Conservation (phyloP, 140 eudicot species). For the Cichorium intybus region DNA sequence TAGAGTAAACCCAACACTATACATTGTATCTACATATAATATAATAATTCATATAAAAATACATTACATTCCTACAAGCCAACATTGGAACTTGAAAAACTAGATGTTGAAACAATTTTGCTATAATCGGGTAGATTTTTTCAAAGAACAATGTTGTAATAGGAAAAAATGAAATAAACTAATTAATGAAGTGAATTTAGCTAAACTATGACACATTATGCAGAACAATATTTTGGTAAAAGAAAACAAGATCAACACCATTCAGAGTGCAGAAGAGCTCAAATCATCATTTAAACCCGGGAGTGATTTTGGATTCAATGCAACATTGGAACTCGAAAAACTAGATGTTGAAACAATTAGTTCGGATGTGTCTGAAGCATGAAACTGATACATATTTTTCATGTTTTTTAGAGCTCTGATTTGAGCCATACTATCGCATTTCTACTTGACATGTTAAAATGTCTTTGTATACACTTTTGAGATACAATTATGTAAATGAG, state of each 20-base stretch:
- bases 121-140: too few relatives aligned
- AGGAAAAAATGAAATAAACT: neutral
- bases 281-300: slow-evolving; percentile 67
- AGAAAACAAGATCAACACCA: slow-evolving; percentile 74
- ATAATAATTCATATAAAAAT: too few relatives aligned
- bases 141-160: too few relatives aligned
- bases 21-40: too few relatives aligned
- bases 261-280: slow-evolving; percentile 71
- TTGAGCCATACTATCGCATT: neutral
- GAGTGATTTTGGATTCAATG: slow-evolving; percentile 80
- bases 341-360: slow-evolving; percentile 28
- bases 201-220: neutral
- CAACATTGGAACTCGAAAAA: slow-evolving; percentile 65
- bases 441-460: neutral
- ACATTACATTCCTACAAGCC: too few relatives aligned
- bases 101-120: too few relatives aligned
- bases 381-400: neutral
- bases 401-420: neutral
- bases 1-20: too few relatives aligned
- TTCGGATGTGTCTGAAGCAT: slow-evolving; percentile 24
- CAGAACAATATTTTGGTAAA: slow-evolving; percentile 73
- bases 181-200: neutral
- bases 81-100: too few relatives aligned
- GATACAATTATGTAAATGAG: slow-evolving; percentile 18
- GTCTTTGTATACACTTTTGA: neutral